Evolutionary conservation across 768 basidiomycete species (phyloP).

Genomic region (Mycena rebaudengoi): DNA sequence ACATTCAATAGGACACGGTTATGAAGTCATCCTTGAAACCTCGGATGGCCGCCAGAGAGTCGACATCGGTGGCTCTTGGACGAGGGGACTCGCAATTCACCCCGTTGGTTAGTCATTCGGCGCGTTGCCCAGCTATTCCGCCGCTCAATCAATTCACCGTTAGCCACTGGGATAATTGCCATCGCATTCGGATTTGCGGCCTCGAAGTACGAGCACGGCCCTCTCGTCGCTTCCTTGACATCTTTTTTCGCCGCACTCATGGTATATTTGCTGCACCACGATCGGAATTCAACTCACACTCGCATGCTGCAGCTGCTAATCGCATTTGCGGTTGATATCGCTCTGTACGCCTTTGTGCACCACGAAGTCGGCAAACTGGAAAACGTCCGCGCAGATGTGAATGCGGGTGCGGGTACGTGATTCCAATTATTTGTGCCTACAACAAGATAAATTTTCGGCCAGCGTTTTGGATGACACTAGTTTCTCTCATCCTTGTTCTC

Average conservation of each 20-base stretch:
- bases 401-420: slow-evolving; percentile 15
- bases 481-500: slow-evolving; percentile 23
- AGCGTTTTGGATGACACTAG: slow-evolving; percentile 30
- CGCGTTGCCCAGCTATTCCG: not conserved
- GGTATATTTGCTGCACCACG: not conserved
- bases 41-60: not conserved
- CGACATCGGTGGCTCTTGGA: slow-evolving; percentile 23
- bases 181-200: slow-evolving; percentile 27
- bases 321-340: slow-evolving; percentile 30
- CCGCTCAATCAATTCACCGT: not conserved
- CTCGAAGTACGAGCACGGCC: slow-evolving; percentile 14
- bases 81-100: slow-evolving; percentile 29
- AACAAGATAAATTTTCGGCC: not conserved
- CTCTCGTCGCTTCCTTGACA: slow-evolving; percentile 15
- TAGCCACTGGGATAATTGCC: slow-evolving; percentile 21
- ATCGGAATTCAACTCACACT: not conserved
- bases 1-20: slow-evolving; percentile 16
- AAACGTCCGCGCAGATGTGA: not conserved
- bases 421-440: not conserved
- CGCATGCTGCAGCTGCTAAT: slow-evolving; percentile 13
- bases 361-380: slow-evolving; percentile 22
- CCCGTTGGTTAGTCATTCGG: slow-evolving; percentile 23
- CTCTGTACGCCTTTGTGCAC: slow-evolving; percentile 21
- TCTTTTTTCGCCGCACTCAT: slow-evolving; percentile 23
- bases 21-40: not conserved